Conservation (phyloP, 352 stramenopile genomes). For the Phytophthora foliorum region DNA sequence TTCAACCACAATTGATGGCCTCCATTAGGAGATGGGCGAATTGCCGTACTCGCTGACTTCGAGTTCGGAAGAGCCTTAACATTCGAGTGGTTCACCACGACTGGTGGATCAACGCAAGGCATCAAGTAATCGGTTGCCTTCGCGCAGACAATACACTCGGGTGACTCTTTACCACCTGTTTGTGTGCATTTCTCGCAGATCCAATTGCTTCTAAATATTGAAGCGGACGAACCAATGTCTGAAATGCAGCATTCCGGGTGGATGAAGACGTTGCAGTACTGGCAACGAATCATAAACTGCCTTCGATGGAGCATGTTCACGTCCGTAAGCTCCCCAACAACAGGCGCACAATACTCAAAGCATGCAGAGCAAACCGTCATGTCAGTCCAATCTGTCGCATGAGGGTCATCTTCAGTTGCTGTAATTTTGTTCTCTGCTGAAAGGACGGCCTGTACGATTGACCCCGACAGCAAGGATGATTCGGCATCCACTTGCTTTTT, state of each 20-base stretch:
- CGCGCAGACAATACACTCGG: constrained; percentile 72
- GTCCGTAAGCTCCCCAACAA: constrained; percentile 51
- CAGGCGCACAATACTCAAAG: constrained; percentile 75
- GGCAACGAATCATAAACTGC: constrained; percentile 88
- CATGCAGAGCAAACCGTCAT: constrained; percentile 79
- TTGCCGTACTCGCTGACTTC: constrained; percentile 16
- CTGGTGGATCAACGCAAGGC: constrained; percentile 54
- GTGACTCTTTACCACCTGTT: constrained; percentile 44
- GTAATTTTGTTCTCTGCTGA: constrained; percentile 46
- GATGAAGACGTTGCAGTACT: constrained; percentile 87
- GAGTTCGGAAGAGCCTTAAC: constrained; percentile 11
- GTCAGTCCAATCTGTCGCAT: constrained; percentile 67
- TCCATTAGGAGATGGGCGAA: constrained; percentile 31
- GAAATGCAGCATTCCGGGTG: constrained; percentile 85
- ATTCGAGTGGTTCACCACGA: constrained; percentile 8
- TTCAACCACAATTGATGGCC: constrained; percentile 44
- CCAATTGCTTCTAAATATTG: constrained; percentile 84
- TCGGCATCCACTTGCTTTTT: constrained; percentile 32
- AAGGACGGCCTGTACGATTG: constrained; percentile 64
- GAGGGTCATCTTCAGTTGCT: constrained; percentile 26
- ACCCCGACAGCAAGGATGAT: constrained; percentile 57
- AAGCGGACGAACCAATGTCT: constrained; percentile 64
- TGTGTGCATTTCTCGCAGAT: constrained; percentile 86
- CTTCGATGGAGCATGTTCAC: constrained; percentile 71
- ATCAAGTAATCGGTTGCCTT: constrained; percentile 85